Evolutionary conservation across 1,139 yeast genomes (phyloP), one percentile per base, ranked within the genome.

Genomic region (Yamadazyma sp.): DNA sequence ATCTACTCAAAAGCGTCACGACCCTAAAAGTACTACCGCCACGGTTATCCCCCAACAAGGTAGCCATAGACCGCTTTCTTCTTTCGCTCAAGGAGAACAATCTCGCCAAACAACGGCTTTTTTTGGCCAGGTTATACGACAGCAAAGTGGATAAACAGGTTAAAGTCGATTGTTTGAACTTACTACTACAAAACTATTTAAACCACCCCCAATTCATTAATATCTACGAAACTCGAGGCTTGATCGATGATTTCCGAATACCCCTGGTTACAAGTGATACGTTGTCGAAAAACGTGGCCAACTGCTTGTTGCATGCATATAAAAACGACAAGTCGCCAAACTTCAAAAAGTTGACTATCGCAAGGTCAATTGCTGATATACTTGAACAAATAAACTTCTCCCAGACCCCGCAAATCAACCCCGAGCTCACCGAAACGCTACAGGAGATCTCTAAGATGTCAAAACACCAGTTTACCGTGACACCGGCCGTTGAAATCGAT

Each of bases 151-250:
- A 36, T 4, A 11, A 10, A 4, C 10, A 18, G 14, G 15, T 33
- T 16, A 47, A 47, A 28, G 9, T 32, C 30, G 41, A 44, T 24
- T 48, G 52, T 34, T 29, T 47, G 4, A 41, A 44, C 27, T 15
- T 48, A 12, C 29, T 46, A 3, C 37, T 48, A 15, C 33, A 30
- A 15, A 45, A 39, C 25, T 40, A 43, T 17, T 12, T 48, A 18
- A 39, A 39, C n/a, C 30, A 44, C 31, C 49, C 47, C 3, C 35
- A 32, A 11, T 48, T 44, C 29, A 41, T 47, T 2, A 47, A 39
- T 27, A 13, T 38, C 10, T 23, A 36, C 27, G 51, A 48, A 14
- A 11, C 47, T 9, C 38, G 30, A 11, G 16, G 28, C 2, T 8
- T 48, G 4, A 34, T 46, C 9, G 20, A 42, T 2, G 37, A 33